Conservation (phyloP, 768 basidiomycete genomes). For the Podaxis sp. region DNA sequence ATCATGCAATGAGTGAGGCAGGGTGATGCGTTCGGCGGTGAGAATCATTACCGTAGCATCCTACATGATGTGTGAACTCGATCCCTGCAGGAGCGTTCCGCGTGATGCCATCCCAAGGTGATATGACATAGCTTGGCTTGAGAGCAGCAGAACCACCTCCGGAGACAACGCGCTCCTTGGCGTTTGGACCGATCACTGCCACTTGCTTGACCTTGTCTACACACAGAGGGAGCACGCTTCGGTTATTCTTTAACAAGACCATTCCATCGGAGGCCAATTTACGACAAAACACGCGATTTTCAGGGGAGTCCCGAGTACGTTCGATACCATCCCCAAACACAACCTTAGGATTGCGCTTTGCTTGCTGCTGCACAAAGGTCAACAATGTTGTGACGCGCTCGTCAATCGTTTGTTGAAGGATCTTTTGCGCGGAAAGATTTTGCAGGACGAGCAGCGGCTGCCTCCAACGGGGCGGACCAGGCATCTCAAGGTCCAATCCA, state of each 20-base stretch:
- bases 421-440: slow-evolving; percentile 40
- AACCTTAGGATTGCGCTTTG: slow-evolving; percentile 49
- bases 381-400: slow-evolving; percentile 48
- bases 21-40: background rate
- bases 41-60: slow-evolving; percentile 53
- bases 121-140: slow-evolving; percentile 59
- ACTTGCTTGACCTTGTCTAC: slow-evolving; percentile 37
- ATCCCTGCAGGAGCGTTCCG: slow-evolving; percentile 44
- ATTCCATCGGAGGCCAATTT: slow-evolving; percentile 57
- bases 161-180: slow-evolving; percentile 59
- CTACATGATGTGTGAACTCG: slow-evolving; percentile 52
- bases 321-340: slow-evolving; percentile 62
- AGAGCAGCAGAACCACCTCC: slow-evolving; percentile 78
- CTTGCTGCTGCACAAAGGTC: slow-evolving; percentile 53
- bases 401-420: slow-evolving; percentile 40
- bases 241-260: slow-evolving; percentile 63
- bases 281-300: slow-evolving; percentile 48
- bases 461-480: slow-evolving; percentile 70
- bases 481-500: slow-evolving; percentile 77
- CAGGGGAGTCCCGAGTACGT: slow-evolving; percentile 48
- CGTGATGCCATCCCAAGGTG: slow-evolving; percentile 58
- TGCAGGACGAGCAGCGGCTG: slow-evolving; percentile 35
- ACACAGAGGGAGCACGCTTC: slow-evolving; percentile 49
- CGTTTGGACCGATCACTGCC: slow-evolving; percentile 68
- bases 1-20: background rate